A percentile compares a stretch with the other conserved stretches of the same genome.
Conservation (phyloP, 2,329 filamentous ascomycete genomes). For the Dothideomycetes sp. region DNA sequence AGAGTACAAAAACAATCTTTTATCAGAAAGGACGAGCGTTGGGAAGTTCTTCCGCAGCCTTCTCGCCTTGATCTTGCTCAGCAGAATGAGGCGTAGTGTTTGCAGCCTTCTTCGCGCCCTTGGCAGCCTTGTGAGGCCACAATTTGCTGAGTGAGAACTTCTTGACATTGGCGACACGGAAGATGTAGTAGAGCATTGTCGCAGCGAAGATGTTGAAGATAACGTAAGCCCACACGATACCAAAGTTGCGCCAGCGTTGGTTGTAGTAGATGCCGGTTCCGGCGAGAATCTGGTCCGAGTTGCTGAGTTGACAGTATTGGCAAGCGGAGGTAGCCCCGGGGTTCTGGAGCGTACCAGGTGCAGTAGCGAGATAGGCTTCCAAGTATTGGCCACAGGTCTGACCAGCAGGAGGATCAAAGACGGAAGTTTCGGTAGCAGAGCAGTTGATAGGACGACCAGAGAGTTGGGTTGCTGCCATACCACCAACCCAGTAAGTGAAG, state of each 20-base stretch:
- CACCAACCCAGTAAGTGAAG: constrained; percentile 70
- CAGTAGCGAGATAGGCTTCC: constrained; percentile 20
- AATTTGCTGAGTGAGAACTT: no score
- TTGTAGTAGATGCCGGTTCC: constrained; percentile 34
- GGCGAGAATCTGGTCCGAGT: constrained; percentile 36
- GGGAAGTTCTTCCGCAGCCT: no score
- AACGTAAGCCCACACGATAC: constrained; percentile 45
- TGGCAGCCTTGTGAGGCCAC: no score
- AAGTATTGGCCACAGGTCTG: constrained; percentile 33
- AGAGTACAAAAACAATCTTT: no score
- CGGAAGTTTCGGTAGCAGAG: constrained; percentile 57
- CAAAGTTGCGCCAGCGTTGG: constrained; percentile 46
- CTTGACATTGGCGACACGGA: constrained; percentile 47
- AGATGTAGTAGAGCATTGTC: constrained; percentile 44
- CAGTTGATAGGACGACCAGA: constrained; percentile 59
- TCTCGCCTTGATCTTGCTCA: no score
- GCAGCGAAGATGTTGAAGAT: constrained; percentile 44
- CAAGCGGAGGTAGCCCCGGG: constrained; percentile 28
- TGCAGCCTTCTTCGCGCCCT: no score
- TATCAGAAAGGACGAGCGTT: no score
- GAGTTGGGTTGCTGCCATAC: constrained; percentile 61
- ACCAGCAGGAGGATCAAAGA: constrained; percentile 53
- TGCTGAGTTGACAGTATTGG: constrained; percentile 32
- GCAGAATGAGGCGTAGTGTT: no score
- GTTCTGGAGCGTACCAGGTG: constrained; percentile 32